A percentile compares a stretch with the other conserved stretches of the same genome.
phyloP scores from a whole-genome alignment of 192 early-diverging fungal genomes.

The Coemansia asiatica region DNA sequence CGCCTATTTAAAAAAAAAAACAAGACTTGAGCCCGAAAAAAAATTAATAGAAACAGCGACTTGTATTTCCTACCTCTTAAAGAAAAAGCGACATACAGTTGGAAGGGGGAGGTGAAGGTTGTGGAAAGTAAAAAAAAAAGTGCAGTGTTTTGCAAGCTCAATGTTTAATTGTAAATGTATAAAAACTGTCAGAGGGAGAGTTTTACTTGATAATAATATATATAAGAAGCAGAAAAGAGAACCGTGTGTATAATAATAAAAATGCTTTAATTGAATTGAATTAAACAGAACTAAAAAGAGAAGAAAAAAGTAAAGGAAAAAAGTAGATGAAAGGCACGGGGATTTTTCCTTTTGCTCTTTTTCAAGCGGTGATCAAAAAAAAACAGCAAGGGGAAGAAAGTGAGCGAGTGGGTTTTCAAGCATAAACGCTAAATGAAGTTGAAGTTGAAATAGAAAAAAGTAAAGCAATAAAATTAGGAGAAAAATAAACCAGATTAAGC shows the following conservation, averaged over 20 bases:
- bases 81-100: constrained; percentile 1
- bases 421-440: not conserved
- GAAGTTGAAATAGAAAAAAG: not conserved
- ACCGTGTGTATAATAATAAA: not conserved
- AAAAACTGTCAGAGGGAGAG: no score
- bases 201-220: no score
- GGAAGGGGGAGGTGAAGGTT: no score
- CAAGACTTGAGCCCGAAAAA: no score
- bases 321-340: not conserved
- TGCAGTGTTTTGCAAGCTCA: not conserved
- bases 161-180: no score
- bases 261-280: no score
- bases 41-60: not conserved
- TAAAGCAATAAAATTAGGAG: not conserved
- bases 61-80: constrained; percentile 13
- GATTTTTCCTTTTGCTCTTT: no score
- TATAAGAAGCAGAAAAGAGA: no score
- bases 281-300: not conserved
- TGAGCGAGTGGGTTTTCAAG: no score
- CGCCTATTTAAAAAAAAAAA: no score
- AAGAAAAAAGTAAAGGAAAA: not conserved
- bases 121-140: no score
- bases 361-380: not conserved
- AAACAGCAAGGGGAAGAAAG: not conserved
- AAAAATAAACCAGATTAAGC: constrained; percentile 21